A percentile compares a stretch with the other conserved stretches of the same genome.
Evolutionary conservation across 306 rosid species (phyloP).

Genomic region (Cucumis sativus): DNA sequence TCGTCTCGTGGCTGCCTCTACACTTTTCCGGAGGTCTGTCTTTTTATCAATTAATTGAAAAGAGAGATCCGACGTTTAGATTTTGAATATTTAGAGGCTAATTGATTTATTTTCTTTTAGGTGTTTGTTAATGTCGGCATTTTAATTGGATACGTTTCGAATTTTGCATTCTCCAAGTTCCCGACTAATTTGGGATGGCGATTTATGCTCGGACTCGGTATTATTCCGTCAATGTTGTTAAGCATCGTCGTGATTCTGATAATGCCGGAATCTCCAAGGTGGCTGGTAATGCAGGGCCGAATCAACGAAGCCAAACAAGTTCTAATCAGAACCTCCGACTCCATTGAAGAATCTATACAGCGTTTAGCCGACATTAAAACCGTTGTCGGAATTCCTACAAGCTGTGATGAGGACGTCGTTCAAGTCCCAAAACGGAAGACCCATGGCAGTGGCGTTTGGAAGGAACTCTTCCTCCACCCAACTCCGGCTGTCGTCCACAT

Average conservation of each 20-base stretch:
- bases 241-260: slow-evolving; percentile 31
- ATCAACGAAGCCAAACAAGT: slow-evolving; percentile 51
- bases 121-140: background rate
- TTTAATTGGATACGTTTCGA: background rate
- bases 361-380: slow-evolving; percentile 52
- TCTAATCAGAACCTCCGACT: slow-evolving; percentile 53
- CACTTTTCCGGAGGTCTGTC: background rate
- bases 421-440: slow-evolving; percentile 9
- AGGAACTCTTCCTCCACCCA: slow-evolving; percentile 41
- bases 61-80: too few relatives aligned
- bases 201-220: slow-evolving; percentile 15
- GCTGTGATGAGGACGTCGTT: slow-evolving; percentile 45
- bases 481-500: slow-evolving; percentile 59
- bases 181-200: background rate
- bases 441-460: slow-evolving; percentile 60
- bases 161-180: background rate
- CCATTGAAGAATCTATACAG: slow-evolving; percentile 36
- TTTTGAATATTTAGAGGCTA: too few relatives aligned
- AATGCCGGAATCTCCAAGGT: slow-evolving; percentile 84
- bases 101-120: background rate
- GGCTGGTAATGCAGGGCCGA: slow-evolving; percentile 80
- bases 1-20: background rate
- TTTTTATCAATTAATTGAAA: background rate
- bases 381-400: slow-evolving; percentile 57
- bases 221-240: slow-evolving; percentile 36